A percentile compares a stretch with the other conserved stretches of the same genome.
phyloP scores from a whole-genome alignment of 768 basidiomycete genomes.

The Termitomyces sp. region DNA sequence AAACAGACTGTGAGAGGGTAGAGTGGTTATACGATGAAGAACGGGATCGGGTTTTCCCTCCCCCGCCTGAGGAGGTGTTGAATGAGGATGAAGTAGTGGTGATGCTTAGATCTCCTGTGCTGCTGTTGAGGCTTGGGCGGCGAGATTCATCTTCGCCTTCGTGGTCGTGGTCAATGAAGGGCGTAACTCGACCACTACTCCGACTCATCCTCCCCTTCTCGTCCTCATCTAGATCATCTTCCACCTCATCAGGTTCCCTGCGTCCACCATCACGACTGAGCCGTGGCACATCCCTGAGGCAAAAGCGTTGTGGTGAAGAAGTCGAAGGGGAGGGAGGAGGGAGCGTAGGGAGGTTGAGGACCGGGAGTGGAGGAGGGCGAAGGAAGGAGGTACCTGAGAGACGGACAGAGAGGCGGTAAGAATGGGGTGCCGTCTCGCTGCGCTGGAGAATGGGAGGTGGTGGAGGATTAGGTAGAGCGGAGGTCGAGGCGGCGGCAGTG shows the following conservation, averaged over 20 bases:
- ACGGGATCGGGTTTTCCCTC: conserved; percentile 11
- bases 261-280: conserved; percentile 23
- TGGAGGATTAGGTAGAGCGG: background rate
- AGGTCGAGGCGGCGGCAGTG: background rate
- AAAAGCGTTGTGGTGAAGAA: conserved; percentile 10
- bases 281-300: conserved; percentile 51
- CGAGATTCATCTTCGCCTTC: background rate
- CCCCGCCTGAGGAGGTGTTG: background rate
- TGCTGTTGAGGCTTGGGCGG: conserved; percentile 6
- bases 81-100: background rate
- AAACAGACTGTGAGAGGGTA: conserved; percentile 7
- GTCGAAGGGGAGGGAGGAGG: conserved; percentile 20
- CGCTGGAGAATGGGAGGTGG: conserved; percentile 8
- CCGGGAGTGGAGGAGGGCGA: conserved; percentile 27
- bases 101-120: background rate
- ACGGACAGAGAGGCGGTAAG: conserved; percentile 9
- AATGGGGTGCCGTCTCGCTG: conserved; percentile 6
- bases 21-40: conserved; percentile 19
- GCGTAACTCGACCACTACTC: conserved; percentile 1
- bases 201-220: conserved; percentile 7
- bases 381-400: conserved; percentile 15
- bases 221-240: conserved; percentile 14
- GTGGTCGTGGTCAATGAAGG: conserved; percentile 1
- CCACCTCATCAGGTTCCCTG: conserved; percentile 1
- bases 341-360: conserved; percentile 45